Conservation (phyloP, 768 basidiomycete species). For the Mycena vitilis region DNA sequence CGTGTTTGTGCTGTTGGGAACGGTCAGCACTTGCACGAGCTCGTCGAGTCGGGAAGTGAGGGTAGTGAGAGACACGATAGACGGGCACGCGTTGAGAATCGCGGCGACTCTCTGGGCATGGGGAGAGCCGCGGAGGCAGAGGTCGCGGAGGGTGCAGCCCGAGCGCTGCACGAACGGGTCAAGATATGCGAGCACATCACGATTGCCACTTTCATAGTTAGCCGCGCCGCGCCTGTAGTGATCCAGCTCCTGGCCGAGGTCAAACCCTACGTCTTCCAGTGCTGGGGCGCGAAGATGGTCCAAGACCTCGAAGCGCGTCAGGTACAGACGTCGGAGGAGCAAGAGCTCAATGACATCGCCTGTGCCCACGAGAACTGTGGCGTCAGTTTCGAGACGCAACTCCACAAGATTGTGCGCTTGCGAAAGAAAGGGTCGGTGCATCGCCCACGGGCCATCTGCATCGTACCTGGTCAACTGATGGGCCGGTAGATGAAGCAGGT, state of each 20-base stretch:
- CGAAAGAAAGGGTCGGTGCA: not conserved
- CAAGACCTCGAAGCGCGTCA: not conserved
- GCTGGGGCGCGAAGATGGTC: constrained; percentile 1
- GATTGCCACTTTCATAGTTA: not conserved
- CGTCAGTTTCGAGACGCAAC: not conserved
- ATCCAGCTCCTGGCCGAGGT: not conserved
- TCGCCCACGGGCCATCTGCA: constrained; percentile 6
- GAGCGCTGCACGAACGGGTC: constrained; percentile 10
- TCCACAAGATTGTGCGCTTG: constrained; percentile 12
- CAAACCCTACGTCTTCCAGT: constrained; percentile 1
- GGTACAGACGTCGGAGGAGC: constrained; percentile 7
- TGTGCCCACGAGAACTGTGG: not conserved
- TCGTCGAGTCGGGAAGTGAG: not conserved
- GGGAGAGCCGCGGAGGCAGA: constrained; percentile 1
- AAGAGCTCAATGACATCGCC: constrained; percentile 5
- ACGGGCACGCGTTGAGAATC: not conserved
- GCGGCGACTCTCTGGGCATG: not conserved
- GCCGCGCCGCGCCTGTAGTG: not conserved
- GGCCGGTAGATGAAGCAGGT: not conserved
- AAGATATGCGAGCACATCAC: not conserved
- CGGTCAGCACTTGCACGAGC: not conserved
- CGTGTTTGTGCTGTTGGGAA: not conserved
- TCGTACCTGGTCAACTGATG: constrained; percentile 8
- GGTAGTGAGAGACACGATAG: constrained; percentile 4
- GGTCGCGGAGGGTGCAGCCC: not conserved